Percentiles rank a stretch among this genome's conserved stretches.
Evolutionary conservation across 2,329 filamentous ascomycete genomes (phyloP).

Genomic region (Massarina eburnea): DNA sequence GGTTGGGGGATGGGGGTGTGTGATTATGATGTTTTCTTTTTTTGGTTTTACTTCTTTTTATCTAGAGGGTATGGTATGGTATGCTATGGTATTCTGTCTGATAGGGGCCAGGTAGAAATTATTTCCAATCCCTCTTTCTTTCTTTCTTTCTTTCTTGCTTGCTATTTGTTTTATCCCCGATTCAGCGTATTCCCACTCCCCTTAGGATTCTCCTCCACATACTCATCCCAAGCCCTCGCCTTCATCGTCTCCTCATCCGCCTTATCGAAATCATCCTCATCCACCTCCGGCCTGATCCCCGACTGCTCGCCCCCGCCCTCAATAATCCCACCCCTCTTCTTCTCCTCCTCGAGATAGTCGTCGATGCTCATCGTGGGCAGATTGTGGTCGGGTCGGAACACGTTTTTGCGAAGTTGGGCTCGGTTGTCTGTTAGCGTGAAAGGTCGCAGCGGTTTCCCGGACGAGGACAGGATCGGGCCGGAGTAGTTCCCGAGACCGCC

Average conservation of each 20-base stretch:
- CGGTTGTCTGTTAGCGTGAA: slow-evolving; percentile 83
- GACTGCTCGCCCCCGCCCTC: slow-evolving; percentile 84
- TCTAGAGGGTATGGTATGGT: no score
- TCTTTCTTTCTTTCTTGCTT: no score
- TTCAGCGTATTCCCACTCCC: slow-evolving; percentile 83
- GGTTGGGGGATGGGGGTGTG: background rate
- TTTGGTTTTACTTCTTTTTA: no score
- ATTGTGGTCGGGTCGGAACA: slow-evolving; percentile 90
- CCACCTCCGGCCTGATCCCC: slow-evolving; percentile 67
- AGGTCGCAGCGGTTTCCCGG: slow-evolving; percentile 84
- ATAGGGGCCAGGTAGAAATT: no score
- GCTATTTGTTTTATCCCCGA: slow-evolving; percentile 63
- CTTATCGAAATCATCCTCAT: slow-evolving; percentile 89
- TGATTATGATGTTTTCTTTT: background rate
- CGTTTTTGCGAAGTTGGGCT: slow-evolving; percentile 72
- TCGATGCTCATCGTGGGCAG: slow-evolving; percentile 97
- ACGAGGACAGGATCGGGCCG: slow-evolving; percentile 73
- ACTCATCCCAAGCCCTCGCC: slow-evolving; percentile 94
- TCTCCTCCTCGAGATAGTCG: slow-evolving; percentile 94
- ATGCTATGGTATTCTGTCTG: no score
- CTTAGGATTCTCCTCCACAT: slow-evolving; percentile 82
- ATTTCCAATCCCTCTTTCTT: no score
- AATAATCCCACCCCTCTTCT: slow-evolving; percentile 79
- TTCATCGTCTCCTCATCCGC: slow-evolving; percentile 91
- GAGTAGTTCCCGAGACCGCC: slow-evolving; percentile 47